Evolutionary conservation across 2,329 filamentous ascomycete genomes (phyloP).

Genomic region (Nemania sp.): DNA sequence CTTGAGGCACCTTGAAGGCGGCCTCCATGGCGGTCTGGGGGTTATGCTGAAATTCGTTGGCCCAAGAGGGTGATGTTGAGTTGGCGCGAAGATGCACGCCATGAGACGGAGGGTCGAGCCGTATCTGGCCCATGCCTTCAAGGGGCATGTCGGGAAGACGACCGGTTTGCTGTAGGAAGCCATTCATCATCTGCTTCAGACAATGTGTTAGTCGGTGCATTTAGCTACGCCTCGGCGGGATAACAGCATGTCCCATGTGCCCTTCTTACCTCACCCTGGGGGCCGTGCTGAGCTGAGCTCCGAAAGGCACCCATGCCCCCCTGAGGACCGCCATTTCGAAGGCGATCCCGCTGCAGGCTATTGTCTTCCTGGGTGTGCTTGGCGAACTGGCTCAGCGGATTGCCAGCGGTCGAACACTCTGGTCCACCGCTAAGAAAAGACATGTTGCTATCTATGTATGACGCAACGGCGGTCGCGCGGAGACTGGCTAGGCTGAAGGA

Average conservation of each 20-base stretch:
- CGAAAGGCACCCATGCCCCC: conserved; percentile 78
- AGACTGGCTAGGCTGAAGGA: not conserved
- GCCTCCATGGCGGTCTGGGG: conserved; percentile 72
- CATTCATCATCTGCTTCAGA: conserved; percentile 78
- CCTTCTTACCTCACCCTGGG: conserved; percentile 71
- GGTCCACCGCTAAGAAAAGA: conserved; percentile 87
- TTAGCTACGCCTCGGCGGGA: not conserved
- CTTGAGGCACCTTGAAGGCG: conserved; percentile 63
- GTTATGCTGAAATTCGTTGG: conserved; percentile 53
- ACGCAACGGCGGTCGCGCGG: not conserved
- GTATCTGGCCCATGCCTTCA: conserved; percentile 49
- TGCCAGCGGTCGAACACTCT: conserved; percentile 94
- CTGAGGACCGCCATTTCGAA: conserved; percentile 75
- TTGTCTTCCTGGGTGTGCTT: conserved; percentile 98
- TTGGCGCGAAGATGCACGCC: conserved; percentile 57
- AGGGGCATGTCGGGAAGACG: conserved; percentile 59
- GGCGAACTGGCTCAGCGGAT: conserved; percentile 95
- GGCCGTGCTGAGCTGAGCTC: conserved; percentile 68
- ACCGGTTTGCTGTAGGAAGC: conserved; percentile 83
- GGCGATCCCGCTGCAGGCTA: conserved; percentile 86
- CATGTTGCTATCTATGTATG: conserved; percentile 59
- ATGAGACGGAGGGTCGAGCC: conserved; percentile 53
- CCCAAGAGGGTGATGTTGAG: conserved; percentile 60
- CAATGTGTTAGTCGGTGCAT: conserved; percentile 34
- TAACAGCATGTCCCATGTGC: not conserved